Base-by-base conservation (phyloP, 805 yeast genomes). In the Cyberlindnera americana region DNA sequence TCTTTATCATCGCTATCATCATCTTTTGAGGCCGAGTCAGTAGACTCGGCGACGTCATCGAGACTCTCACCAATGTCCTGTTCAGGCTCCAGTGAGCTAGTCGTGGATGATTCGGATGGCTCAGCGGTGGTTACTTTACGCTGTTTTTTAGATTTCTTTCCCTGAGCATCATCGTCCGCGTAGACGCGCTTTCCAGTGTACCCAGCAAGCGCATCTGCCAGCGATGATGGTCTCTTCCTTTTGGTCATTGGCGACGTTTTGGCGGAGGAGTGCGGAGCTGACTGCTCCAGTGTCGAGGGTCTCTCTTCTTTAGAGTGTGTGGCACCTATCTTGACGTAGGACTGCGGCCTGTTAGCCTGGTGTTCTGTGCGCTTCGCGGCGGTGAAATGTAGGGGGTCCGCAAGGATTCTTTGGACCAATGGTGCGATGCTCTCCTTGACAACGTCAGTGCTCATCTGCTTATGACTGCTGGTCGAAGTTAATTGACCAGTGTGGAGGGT, bases 361-460 rank as follows among this genome's bases (percentile, higher is more conserved):
- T 67, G 62, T 54, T 77, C 83, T 6, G 78, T 75, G 38, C 63
- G 64, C 47, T 70, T 75, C 13, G 86, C 89, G 4, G 77, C 67
- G 38, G 73, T 77, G 60, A 86, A 87, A 21, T 67, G 68, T 37
- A 82, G 57, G 9, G 88, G 89, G 41, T 75, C 74, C 21, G 79
- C 62, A 29, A 81, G 65, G 40, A 81, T 69, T 51, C 83, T 67
- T 51, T 79, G 85, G 43, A 80, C 75, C 32, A 78, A 57, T n/a
- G 86, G 85, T 35, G 75, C 68, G 21, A 62, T 53, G 39, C 56
- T 60, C 35, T 55, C 64, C 35, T 61, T 56, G 28, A 55, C 50
- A 19, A 55, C 44, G 31, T 54, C 60, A 6, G 43, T 46, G 42
- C 52, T 46, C 57, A 55, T 53, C 25, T 35, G 41, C 22, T 26